Percentiles rank a stretch among this genome's conserved stretches.
Evolutionary conservation across 148 eudicot genomes (phyloP).

Genomic region (Selenicereus undatus): DNA sequence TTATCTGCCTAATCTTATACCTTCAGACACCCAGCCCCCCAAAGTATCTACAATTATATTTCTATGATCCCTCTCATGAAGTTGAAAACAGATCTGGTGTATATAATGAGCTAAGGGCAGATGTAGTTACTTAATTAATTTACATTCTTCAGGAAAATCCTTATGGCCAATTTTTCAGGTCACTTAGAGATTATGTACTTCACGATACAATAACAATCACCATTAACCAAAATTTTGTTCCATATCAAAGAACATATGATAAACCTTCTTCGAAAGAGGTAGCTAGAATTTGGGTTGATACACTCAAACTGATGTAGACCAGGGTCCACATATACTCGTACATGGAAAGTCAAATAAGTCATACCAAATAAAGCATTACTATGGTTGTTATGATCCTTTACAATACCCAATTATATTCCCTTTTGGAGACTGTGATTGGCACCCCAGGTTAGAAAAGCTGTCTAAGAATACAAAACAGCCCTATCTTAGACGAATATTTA

Average conservation of each 20-base stretch:
- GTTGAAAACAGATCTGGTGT: background rate
- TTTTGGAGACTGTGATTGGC: slow-evolving; percentile 5
- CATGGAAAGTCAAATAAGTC: background rate
- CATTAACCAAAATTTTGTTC: background rate
- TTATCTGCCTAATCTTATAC: background rate
- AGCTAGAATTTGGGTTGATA: slow-evolving; percentile 1
- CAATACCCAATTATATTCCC: slow-evolving; percentile 6
- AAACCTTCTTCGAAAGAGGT: background rate
- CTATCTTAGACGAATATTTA: background rate
- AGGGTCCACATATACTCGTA: background rate
- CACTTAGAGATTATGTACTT: background rate
- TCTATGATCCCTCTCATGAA: background rate
- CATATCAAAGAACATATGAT: background rate
- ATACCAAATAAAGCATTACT: background rate
- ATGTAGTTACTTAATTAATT: background rate
- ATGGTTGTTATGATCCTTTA: slow-evolving; percentile 15
- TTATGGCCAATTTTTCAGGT: slow-evolving; percentile 4
- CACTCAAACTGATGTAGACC: no score
- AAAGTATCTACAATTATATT: slow-evolving; percentile 10
- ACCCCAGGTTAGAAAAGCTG: background rate
- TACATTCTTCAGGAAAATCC: background rate
- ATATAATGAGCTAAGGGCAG: background rate
- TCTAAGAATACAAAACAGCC: background rate
- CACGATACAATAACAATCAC: background rate
- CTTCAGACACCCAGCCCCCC: background rate